Evolutionary conservation across 352 stramenopile species (phyloP).

Genomic region (Globisporangium nodosum): DNA sequence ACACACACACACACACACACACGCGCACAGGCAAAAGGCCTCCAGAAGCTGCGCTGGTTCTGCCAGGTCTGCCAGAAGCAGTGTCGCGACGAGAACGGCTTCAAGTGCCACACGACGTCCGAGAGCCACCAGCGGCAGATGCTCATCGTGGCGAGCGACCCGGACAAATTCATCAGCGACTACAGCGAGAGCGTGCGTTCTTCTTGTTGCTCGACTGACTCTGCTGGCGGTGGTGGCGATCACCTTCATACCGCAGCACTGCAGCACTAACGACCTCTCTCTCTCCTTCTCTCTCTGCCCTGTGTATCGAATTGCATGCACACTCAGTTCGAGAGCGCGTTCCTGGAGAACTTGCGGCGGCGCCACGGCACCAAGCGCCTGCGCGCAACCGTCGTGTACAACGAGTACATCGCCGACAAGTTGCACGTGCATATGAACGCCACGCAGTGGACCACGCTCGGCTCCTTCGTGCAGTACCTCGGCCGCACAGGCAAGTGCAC

Average conservation of each 20-base stretch:
- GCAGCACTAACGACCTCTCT: neutral
- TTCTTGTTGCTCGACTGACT: neutral
- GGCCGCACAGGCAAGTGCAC: slow-evolving; percentile 95
- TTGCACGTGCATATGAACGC: slow-evolving; percentile 99
- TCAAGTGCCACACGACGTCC: slow-evolving; percentile 98
- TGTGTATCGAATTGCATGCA: neutral
- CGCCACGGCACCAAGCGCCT: slow-evolving; percentile 96
- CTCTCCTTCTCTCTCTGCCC: too few species aligned
- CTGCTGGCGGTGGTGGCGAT: neutral
- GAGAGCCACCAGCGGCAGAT: slow-evolving; percentile 98
- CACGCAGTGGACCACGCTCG: slow-evolving; percentile 96
- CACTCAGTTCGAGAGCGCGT: slow-evolving; percentile 93
- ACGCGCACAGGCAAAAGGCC: slow-evolving; percentile 79
- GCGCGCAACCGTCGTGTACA: slow-evolving; percentile 97
- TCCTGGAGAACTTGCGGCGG: slow-evolving; percentile 92
- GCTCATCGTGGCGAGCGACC: slow-evolving; percentile 96
- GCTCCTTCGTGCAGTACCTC: slow-evolving; percentile 98
- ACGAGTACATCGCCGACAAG: slow-evolving; percentile 99
- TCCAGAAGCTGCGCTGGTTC: slow-evolving; percentile 98
- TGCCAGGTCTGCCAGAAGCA: slow-evolving; percentile 99
- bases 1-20: neutral
- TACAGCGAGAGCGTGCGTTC: slow-evolving; percentile 68
- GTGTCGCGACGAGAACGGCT: slow-evolving; percentile 99
- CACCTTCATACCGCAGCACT: neutral
- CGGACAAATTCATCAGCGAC: slow-evolving; percentile 91